Evolutionary conservation across 306 rosid species (phyloP).

Genomic region (Ceratonia siliqua): DNA sequence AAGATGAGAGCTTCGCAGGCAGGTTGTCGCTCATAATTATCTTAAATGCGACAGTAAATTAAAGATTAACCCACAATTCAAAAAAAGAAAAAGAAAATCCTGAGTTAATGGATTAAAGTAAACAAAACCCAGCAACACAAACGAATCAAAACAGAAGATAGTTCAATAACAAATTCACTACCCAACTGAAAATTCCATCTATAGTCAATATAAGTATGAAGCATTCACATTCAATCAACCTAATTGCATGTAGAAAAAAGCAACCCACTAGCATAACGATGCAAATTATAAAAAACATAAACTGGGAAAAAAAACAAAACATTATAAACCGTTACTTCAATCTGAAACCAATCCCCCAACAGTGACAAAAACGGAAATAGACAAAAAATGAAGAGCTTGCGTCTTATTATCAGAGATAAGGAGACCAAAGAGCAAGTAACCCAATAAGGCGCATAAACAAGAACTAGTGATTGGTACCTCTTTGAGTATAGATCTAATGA

Average conservation of each 20-base stretch:
- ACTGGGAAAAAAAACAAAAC: background rate
- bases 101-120: background rate
- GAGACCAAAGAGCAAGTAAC: background rate
- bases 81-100: too few relatives aligned
- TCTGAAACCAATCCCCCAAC: background rate
- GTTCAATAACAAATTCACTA: background rate
- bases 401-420: background rate
- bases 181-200: constrained; percentile 5
- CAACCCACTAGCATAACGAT: constrained; percentile 15
- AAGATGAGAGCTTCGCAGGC: constrained; percentile 15
- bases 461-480: background rate
- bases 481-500: constrained; percentile 31
- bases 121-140: background rate
- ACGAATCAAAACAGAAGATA: background rate
- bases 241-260: background rate
- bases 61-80: background rate
- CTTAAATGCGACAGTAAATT: background rate
- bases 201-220: background rate
- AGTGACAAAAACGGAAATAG: background rate
- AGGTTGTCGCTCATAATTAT: background rate
- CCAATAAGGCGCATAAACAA: background rate
- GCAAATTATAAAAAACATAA: background rate
- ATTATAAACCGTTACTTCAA: background rate
- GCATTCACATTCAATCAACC: background rate
- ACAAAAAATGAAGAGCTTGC: background rate